Conservation (phyloP, 2,329 filamentous ascomycete species). For the Xylaria sp. region DNA sequence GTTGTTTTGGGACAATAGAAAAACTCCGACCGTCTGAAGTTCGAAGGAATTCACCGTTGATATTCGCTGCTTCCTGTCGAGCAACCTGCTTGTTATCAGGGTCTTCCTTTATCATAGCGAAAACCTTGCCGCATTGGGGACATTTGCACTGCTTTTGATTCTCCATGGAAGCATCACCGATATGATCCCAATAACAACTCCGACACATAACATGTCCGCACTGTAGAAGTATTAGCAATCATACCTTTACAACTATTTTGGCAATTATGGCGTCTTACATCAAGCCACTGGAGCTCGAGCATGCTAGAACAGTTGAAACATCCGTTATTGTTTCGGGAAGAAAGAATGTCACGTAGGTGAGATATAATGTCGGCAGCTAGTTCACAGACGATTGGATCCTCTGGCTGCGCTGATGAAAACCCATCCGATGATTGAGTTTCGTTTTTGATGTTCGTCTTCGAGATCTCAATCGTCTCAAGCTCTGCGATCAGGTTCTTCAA, state of each 20-base stretch:
- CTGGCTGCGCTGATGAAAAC: background rate
- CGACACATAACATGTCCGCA: conserved; percentile 25
- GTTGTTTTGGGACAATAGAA: background rate
- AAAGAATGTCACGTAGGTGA: background rate
- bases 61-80: background rate
- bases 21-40: background rate
- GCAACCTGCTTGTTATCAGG: background rate
- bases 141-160: conserved; percentile 7
- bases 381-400: background rate
- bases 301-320: conserved; percentile 15
- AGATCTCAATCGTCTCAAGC: conserved; percentile 1
- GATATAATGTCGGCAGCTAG: conserved; percentile 14
- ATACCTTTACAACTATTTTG: background rate
- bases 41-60: background rate
- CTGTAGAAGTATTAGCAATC: conserved; percentile 17
- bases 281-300: background rate
- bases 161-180: background rate
- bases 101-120: background rate
- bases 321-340: background rate
- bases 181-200: background rate
- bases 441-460: background rate
- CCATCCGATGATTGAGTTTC: background rate
- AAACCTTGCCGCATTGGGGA: conserved; percentile 4
- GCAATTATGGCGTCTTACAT: background rate
- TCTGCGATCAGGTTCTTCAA: conserved; percentile 1